phyloP scores from a whole-genome alignment of 192 early-diverging fungal species.

The Chytriomyces confervae region DNA sequence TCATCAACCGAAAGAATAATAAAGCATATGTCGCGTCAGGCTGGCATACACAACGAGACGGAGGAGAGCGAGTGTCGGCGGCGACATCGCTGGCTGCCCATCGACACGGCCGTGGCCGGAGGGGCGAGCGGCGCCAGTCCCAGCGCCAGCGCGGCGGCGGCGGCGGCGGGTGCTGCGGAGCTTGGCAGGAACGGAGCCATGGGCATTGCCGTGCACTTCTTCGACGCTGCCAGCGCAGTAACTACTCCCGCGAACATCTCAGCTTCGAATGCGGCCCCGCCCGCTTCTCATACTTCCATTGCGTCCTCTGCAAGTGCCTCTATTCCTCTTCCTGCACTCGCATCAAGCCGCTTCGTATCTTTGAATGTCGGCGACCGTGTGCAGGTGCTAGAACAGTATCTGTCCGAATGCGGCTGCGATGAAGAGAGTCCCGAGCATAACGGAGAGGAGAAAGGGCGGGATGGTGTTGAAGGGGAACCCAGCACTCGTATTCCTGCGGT shows the following conservation, averaged over 20 bases:
- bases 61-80: background rate
- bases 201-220: background rate
- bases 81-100: background rate
- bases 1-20: background rate
- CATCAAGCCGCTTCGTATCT: background rate
- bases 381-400: background rate
- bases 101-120: background rate
- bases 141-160: background rate
- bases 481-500: conserved; percentile 3
- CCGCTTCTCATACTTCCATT: too few relatives aligned
- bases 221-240: background rate
- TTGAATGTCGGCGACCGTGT: background rate
- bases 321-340: background rate
- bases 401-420: background rate
- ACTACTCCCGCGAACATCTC: background rate
- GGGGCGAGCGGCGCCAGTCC: background rate
- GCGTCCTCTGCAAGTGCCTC: background rate
- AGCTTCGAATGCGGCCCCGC: too few relatives aligned
- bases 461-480: conserved; percentile 19
- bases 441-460: background rate
- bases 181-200: background rate
- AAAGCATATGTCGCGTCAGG: too few relatives aligned
- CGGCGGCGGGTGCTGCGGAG: background rate
- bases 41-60: background rate
- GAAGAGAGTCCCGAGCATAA: background rate